A percentile compares a stretch with the other conserved stretches of the same genome.
phyloP scores from a whole-genome alignment of 2,329 filamentous ascomycete species.

The Clonostachys byssicola region DNA sequence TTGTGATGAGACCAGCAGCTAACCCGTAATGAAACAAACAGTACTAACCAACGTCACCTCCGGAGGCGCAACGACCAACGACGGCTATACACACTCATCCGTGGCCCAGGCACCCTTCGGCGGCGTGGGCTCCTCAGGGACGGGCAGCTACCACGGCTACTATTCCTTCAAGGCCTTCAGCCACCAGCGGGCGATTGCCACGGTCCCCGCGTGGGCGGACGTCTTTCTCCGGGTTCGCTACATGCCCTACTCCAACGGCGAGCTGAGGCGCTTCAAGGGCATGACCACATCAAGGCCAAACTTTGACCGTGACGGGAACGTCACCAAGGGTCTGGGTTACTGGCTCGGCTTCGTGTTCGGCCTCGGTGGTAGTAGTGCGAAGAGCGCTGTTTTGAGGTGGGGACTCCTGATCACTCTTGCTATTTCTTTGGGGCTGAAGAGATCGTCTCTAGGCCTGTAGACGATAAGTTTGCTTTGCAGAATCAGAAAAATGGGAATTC shows the following conservation, averaged over 20 bases:
- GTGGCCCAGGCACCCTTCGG: conserved; percentile 40
- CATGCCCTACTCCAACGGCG: conserved; percentile 50
- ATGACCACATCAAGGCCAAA: conserved; percentile 44
- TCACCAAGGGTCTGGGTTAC: conserved; percentile 45
- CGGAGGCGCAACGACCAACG: conserved; percentile 47
- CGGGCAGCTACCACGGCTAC: conserved; percentile 42
- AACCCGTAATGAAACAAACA: conserved; percentile 17
- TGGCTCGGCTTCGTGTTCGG: conserved; percentile 47
- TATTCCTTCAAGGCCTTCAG: conserved; percentile 39
- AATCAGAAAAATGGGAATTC: neutral
- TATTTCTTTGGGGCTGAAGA: conserved; percentile 21
- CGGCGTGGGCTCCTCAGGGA: conserved; percentile 43
- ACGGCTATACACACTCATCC: conserved; percentile 36
- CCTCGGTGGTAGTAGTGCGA: conserved; percentile 43
- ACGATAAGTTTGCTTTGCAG: conserved; percentile 5
- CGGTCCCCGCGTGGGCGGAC: conserved; percentile 30
- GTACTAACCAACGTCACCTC: conserved; percentile 32
- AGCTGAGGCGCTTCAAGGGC: conserved; percentile 38
- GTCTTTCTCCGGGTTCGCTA: conserved; percentile 62
- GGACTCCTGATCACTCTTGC: conserved; percentile 26
- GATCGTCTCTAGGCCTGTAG: conserved; percentile 22
- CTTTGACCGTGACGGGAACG: conserved; percentile 58
- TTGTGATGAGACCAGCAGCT: conserved; percentile 1
- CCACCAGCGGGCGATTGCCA: conserved; percentile 29
- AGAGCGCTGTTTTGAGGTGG: conserved; percentile 50